Conservation (phyloP, 345 rosid species). For the Rhodomyrtus tomentosa region DNA sequence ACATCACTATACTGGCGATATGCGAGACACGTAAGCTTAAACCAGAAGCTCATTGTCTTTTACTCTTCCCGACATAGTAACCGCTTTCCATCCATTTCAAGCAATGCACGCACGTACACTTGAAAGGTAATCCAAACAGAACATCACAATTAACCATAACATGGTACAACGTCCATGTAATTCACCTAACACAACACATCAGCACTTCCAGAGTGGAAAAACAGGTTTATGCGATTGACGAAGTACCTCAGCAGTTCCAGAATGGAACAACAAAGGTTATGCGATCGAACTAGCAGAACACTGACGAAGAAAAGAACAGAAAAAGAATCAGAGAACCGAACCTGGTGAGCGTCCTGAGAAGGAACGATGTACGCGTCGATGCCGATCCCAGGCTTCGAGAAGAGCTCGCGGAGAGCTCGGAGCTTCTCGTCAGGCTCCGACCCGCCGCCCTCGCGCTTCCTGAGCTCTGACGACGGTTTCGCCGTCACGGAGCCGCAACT, state of each 20-base stretch:
- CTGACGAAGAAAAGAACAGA: not conserved
- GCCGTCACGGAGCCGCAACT: slow-evolving; percentile 56
- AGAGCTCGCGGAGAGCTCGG: slow-evolving; percentile 46
- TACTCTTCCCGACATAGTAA: not conserved
- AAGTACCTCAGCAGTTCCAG: not conserved
- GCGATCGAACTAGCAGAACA: not conserved
- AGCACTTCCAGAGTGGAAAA: not conserved
- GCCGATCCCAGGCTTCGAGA: slow-evolving; percentile 55
- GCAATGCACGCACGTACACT: not conserved
- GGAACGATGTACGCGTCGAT: slow-evolving; percentile 94
- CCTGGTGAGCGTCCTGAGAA: slow-evolving; percentile 98
- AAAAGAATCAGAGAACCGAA: not conserved
- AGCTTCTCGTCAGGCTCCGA: slow-evolving; percentile 61
- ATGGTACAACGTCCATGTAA: not conserved
- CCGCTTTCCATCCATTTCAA: not conserved
- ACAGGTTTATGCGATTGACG: not conserved
- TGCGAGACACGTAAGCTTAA: not conserved
- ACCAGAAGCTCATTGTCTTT: not conserved
- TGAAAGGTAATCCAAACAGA: not conserved
- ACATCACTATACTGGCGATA: not conserved
- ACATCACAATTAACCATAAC: not conserved
- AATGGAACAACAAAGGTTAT: not conserved
- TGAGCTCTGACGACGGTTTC: slow-evolving; percentile 65
- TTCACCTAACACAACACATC: not conserved
- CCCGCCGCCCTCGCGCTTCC: slow-evolving; percentile 12